Conservation (phyloP, 345 rosid genomes). For the Reutealis trisperma region DNA sequence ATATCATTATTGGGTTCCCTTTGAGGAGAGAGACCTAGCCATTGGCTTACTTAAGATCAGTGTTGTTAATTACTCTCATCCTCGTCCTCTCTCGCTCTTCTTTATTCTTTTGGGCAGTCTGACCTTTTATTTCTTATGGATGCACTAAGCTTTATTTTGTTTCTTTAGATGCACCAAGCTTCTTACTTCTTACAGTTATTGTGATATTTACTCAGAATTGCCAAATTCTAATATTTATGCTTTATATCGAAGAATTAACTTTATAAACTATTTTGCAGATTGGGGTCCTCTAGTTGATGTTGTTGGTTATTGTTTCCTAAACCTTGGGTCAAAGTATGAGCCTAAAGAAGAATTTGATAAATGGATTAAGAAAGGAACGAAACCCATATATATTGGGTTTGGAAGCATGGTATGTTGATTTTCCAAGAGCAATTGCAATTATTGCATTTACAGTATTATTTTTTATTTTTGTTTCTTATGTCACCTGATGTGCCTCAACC, state of each 20-base stretch:
- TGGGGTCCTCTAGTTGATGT: constrained; percentile 96
- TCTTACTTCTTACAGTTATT: constrained; percentile 4
- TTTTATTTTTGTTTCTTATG: not conserved
- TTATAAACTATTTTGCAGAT: constrained; percentile 52
- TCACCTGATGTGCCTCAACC: not conserved
- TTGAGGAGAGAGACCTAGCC: not conserved
- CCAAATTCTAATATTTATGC: constrained; percentile 5
- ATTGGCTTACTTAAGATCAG: not conserved
- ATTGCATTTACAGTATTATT: not conserved
- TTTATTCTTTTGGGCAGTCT: not conserved
- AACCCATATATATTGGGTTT: constrained; percentile 89
- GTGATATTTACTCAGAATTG: not conserved
- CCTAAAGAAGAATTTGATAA: constrained; percentile 61
- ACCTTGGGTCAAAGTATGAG: constrained; percentile 79
- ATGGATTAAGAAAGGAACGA: constrained; percentile 79
- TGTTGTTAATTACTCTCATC: not conserved
- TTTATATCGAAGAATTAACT: constrained; percentile 17
- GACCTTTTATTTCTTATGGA: too few relatives aligned
- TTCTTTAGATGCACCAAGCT: constrained; percentile 3
- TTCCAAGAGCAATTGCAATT: not conserved
- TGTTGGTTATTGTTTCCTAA: constrained; percentile 92
- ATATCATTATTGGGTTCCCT: not conserved
- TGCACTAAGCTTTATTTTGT: not conserved
- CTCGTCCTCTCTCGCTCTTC: not conserved
- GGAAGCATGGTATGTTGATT: constrained; percentile 89